Evolutionary conservation across 1,139 yeast species (phyloP), one percentile per base, ranked within the genome.

Genomic region (Tardiomyces depauwii): DNA sequence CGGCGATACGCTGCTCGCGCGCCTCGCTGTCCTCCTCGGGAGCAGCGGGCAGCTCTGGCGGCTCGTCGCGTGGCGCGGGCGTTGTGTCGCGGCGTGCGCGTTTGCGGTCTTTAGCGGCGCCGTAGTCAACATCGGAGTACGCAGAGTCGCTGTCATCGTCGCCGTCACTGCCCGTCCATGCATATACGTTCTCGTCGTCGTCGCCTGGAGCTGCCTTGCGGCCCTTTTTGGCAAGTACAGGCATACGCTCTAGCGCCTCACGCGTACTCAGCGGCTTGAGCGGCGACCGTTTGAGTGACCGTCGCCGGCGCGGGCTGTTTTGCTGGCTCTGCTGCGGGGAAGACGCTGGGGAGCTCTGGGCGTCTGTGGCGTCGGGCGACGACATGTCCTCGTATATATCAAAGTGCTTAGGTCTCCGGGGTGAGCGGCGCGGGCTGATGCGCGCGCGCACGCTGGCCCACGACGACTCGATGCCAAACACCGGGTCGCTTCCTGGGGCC

Each of bases 231-330:
- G 14, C 40, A 19, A 3, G 9, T 30, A 18, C 40, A 2, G 47
- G 49, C 45, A 44, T 45, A 10, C 49, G 49, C 27, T 41, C 42
- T 18, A 46, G 12, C 18, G 46, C 40, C 28, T 47, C 47, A n/a
- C 39, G 21, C 16, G 18, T 36, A 18, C 21, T 43, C 10, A 43
- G 40, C 30, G 43, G 42, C 14, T 28, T 38, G 12, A 43, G 18
- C 6, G 45, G 45, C 13, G 41, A 36, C 10, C 45, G 36, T 10
- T 45, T 41, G 7, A 40, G 32, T 7, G 42, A 41, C 14, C 46
- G 46, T 23, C 42, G 43, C 21, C 44, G 43, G 12, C 46, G 50
- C 18, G 47, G 41, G 18, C 32, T 23, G 32, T 45, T 30, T 30
- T 14, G 5, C 10, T 30, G 16, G 36, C 16, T 14, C 5, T 11